A percentile compares a stretch with the other conserved stretches of the same genome.
phyloP scores from a whole-genome alignment of 768 basidiomycete species.

The Boletus tomentosulus region DNA sequence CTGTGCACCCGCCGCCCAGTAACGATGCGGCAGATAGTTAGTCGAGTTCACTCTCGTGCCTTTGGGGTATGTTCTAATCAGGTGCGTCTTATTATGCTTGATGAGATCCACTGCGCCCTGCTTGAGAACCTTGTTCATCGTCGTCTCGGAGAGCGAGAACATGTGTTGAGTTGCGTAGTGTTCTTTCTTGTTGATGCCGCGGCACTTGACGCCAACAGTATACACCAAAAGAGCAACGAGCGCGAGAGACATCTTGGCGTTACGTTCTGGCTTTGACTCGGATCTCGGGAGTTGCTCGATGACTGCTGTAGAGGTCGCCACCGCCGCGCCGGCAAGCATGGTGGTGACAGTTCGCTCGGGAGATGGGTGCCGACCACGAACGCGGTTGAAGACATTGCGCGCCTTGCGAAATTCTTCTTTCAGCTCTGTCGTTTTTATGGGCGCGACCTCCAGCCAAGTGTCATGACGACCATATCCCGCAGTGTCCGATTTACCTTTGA shows the following conservation, averaged over 20 bases:
- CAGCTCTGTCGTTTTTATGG: slow-evolving; percentile 26
- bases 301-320: slow-evolving; percentile 10
- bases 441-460: slow-evolving; percentile 11
- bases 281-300: slow-evolving; percentile 15
- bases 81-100: slow-evolving; percentile 79
- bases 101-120: slow-evolving; percentile 66
- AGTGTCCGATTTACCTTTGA: slow-evolving; percentile 29
- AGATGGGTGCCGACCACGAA: slow-evolving; percentile 30
- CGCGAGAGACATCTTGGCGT: slow-evolving; percentile 68
- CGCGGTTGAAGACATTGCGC: slow-evolving; percentile 40
- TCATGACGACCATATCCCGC: slow-evolving; percentile 1
- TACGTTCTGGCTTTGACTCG: slow-evolving; percentile 26
- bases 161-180: slow-evolving; percentile 84
- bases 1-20: slow-evolving; percentile 87
- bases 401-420: slow-evolving; percentile 39
- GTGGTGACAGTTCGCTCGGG: slow-evolving; percentile 15
- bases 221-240: slow-evolving; percentile 82
- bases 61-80: slow-evolving; percentile 85
- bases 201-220: slow-evolving; percentile 93
- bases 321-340: slow-evolving; percentile 9
- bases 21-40: slow-evolving; percentile 86
- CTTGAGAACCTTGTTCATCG: slow-evolving; percentile 72
- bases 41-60: slow-evolving; percentile 76
- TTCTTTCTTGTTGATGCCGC: slow-evolving; percentile 83
- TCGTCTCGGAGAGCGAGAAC: slow-evolving; percentile 88